phyloP scores from a whole-genome alignment of 2,329 filamentous ascomycete genomes.

The Penicillium sp. region DNA sequence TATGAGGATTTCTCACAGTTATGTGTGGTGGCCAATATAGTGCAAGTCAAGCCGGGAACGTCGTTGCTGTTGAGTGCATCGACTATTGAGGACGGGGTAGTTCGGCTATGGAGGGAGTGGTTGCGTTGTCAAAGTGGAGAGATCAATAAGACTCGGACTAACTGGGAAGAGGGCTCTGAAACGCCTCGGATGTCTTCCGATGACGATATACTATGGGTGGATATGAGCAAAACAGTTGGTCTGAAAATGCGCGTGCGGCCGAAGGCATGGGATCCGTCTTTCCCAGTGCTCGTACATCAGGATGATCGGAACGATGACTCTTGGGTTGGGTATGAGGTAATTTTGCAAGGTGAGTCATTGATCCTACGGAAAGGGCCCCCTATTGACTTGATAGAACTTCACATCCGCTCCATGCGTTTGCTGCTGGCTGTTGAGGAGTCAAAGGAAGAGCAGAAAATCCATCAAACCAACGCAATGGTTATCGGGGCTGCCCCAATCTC shows the following conservation, averaged over 20 bases:
- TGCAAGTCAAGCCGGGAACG: constrained; percentile 60
- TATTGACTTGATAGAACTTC: constrained; percentile 54
- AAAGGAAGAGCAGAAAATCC: constrained; percentile 57
- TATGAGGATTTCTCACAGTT: constrained; percentile 74
- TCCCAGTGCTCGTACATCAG: constrained; percentile 50
- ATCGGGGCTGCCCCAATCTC: constrained; percentile 26
- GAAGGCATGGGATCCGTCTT: constrained; percentile 45
- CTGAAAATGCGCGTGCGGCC: constrained; percentile 64
- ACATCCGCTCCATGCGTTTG: constrained; percentile 63
- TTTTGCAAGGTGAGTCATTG: constrained; percentile 63
- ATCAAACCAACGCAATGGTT: constrained; percentile 59
- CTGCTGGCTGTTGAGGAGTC: constrained; percentile 66
- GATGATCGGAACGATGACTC: constrained; percentile 60
- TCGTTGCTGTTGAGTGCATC: constrained; percentile 64
- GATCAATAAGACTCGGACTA: background rate
- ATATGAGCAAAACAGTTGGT: constrained; percentile 61
- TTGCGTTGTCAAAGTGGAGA: constrained; percentile 48
- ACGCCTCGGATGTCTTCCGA: constrained; percentile 8
- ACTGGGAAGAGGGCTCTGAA: constrained; percentile 18
- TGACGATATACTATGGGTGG: constrained; percentile 66
- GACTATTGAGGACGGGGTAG: constrained; percentile 64
- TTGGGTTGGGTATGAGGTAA: constrained; percentile 67
- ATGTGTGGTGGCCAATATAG: constrained; percentile 65
- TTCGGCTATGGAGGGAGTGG: constrained; percentile 73
- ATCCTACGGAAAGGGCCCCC: background rate